Conservation (phyloP, 441 rosid species). For the Biscutella laevigata region DNA sequence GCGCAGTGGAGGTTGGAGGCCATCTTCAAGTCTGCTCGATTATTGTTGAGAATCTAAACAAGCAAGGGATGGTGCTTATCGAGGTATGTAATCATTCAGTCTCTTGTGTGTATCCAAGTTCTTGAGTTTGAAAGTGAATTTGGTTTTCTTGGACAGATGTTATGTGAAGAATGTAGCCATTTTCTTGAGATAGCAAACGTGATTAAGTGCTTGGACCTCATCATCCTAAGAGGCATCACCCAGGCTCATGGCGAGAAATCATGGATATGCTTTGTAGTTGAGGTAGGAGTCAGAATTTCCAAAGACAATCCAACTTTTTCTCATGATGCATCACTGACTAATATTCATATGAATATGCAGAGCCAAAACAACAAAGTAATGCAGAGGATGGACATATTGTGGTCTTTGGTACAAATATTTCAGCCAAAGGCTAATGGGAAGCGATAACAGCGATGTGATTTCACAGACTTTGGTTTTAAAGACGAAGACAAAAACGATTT, state of each 20-base stretch:
- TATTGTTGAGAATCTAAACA: constrained; percentile 73
- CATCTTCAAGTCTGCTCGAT: constrained; percentile 85
- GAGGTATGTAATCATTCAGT: constrained; percentile 48
- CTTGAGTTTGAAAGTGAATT: constrained; percentile 5
- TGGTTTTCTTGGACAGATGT: constrained; percentile 55
- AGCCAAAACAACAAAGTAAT: constrained; percentile 60
- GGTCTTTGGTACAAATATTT: constrained; percentile 78
- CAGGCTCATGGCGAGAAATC: constrained; percentile 75
- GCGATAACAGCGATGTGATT: constrained; percentile 15
- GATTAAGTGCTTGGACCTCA: constrained; percentile 70
- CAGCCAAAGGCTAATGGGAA: constrained; percentile 53
- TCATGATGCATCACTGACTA: constrained; percentile 1
- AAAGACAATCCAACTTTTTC: neutral
- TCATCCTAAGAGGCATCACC: constrained; percentile 80
- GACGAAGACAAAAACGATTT: neutral
- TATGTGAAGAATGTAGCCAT: constrained; percentile 88
- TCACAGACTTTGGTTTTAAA: neutral
- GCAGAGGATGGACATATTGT: constrained; percentile 89
- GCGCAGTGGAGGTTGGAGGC: constrained; percentile 91
- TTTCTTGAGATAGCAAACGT: constrained; percentile 94
- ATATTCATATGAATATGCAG: constrained; percentile 34
- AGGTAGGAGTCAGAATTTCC: constrained; percentile 38
- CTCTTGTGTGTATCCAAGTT: neutral
- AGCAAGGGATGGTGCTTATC: constrained; percentile 79
- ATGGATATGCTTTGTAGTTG: constrained; percentile 82